Conservation (phyloP, 2,329 filamentous ascomycete species). For the Fusarium begoniae region DNA sequence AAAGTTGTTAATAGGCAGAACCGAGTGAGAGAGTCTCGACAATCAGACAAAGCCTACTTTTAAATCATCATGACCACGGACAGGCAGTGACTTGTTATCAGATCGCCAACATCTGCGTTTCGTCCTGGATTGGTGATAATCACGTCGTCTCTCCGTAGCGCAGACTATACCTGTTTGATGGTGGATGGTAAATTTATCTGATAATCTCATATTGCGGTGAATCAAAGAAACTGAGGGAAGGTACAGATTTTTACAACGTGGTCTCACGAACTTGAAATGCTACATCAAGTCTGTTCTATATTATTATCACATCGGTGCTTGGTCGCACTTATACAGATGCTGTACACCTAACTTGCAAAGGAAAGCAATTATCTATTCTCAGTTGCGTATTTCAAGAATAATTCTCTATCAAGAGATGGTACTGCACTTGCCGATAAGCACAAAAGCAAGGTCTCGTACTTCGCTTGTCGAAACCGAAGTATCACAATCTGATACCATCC, state of each 20-base stretch:
- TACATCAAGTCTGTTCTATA: neutral
- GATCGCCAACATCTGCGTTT: neutral
- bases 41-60: neutral
- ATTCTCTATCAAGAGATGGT: neutral
- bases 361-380: no score
- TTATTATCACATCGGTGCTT: neutral
- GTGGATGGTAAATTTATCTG: no score
- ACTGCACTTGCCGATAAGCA: neutral
- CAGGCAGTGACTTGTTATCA: neutral
- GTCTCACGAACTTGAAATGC: neutral
- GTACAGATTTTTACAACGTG: no score
- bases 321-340: neutral
- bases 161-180: no score
- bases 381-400: neutral
- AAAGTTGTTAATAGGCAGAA: neutral
- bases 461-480: neutral
- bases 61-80: neutral
- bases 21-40: neutral
- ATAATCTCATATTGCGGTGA: neutral
- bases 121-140: neutral
- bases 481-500: neutral
- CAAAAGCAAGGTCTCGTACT: neutral
- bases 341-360: neutral
- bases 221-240: neutral
- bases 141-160: neutral